Conservation (phyloP, 169 alveolate genomes). For the Eimeria tenella region DNA sequence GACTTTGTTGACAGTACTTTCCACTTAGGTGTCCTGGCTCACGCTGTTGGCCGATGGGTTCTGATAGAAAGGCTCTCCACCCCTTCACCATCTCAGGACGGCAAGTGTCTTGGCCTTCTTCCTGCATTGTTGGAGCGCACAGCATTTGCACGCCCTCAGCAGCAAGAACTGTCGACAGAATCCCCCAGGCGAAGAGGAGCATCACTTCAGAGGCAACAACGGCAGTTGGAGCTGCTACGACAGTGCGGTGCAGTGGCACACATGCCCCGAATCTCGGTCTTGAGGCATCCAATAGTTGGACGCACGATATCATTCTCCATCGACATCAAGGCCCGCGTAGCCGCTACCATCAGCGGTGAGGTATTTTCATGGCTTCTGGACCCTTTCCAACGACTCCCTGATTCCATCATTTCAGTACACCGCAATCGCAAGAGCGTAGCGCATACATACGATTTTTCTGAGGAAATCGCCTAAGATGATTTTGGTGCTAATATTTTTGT, state of each 20-base stretch:
- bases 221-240: conserved; percentile 5
- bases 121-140: conserved; percentile 34
- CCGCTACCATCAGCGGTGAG: conserved; percentile 68
- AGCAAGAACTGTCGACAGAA: conserved; percentile 9
- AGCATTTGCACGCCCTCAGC: neutral
- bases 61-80: conserved; percentile 57
- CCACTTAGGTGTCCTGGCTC: conserved; percentile 49
- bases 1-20: neutral
- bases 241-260: conserved; percentile 34
- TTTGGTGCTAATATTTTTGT: neutral
- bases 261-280: conserved; percentile 54
- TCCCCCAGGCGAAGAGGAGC: conserved; percentile 1
- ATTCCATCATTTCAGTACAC: no score
- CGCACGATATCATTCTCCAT: conserved; percentile 38
- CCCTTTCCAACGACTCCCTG: no score
- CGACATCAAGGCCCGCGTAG: conserved; percentile 33
- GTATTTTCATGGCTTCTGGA: neutral
- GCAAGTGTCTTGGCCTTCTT: conserved; percentile 66
- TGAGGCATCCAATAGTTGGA: conserved; percentile 44
- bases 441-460: neutral
- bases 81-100: conserved; percentile 53
- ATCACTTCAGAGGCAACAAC: conserved; percentile 40
- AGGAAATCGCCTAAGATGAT: neutral
- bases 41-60: conserved; percentile 75
- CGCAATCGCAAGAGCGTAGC: no score